Evolutionary conservation across 164 flowering plant genomes (phyloP), one percentile per base, ranked within the genome.

Genomic region (Magnolia sinica): DNA sequence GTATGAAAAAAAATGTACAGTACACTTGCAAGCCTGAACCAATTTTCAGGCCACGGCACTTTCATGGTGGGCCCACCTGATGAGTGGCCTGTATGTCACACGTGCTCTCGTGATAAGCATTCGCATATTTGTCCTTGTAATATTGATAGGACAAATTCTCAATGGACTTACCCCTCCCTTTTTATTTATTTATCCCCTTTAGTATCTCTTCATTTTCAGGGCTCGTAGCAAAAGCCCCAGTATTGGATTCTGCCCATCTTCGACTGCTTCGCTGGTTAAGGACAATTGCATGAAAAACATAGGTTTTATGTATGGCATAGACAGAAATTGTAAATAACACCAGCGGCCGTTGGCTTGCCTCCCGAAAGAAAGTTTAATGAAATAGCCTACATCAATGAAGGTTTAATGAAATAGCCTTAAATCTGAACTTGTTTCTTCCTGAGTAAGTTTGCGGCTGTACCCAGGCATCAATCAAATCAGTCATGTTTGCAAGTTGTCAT

Each of bases 201-300:
- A 5, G 45, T 4, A 37, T 37, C 45, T 37, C 7, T 37, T 45
- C 49, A 61, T 72, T 55, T 67, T 29, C 81, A 95, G 98, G 98
- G 50, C 84, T 93, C 29, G 95, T 91, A 84, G 87, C 88, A 79
- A 92, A 82, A 81, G 90, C 93, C 29, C 90, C 87, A 1, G 58
- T 93, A 69, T 79, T 95, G 78, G 98, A 95, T 80, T 83, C 86
- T 37, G 96, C 84, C 50, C 93, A 87, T 72, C 98, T 95, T 80
- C 74, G 85, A 49, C 79, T 90, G 70, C 97, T 95, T 68, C 85
- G 93, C 58, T 92, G 98, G 98, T 87, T 95, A 6, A 88, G 98
- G 84, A 86, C 92, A 72, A 72, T 93, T 74, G 98, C 98, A 61
- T 95, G 84, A 80, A 18, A 18, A 68, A 16, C 50, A 7, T 55